Percentiles rank a stretch among this genome's conserved stretches.
Conservation (phyloP, 2,329 filamentous ascomycete species). For the Helicocarpus griseus region DNA sequence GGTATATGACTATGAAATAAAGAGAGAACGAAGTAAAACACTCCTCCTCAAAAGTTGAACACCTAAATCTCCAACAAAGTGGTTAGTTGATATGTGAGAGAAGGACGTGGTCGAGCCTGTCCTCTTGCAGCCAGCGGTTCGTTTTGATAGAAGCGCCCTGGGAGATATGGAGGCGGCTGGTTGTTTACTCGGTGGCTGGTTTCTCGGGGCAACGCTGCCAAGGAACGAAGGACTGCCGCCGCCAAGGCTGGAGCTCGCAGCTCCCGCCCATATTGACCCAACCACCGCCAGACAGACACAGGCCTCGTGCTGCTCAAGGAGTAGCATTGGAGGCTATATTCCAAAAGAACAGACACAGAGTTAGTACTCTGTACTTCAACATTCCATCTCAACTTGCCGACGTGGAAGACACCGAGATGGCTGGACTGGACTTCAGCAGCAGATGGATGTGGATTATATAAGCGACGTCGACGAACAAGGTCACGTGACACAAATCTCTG, state of each 20-base stretch:
- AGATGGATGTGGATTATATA: no score
- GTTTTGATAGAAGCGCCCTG: not conserved
- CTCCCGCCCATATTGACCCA: not conserved
- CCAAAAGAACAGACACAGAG: no score
- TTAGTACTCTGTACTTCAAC: no score
- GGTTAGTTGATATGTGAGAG: not conserved
- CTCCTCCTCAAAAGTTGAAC: not conserved
- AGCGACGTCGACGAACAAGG: no score
- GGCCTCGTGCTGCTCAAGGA: no score
- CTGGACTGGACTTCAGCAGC: no score
- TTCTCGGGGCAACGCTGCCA: slow-evolving; percentile 5
- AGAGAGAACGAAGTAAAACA: not conserved
- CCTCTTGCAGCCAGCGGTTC: not conserved
- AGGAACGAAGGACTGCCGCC: not conserved
- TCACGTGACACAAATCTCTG: no score
- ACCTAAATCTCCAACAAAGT: not conserved
- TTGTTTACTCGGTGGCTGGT: slow-evolving; percentile 2
- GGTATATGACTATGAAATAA: not conserved
- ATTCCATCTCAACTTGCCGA: no score
- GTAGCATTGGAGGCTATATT: no score
- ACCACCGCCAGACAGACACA: no score
- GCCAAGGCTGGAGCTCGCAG: not conserved
- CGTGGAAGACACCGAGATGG: no score
- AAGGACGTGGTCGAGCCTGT: not conserved
- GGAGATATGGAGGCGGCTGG: not conserved